These are phyloP conservation scores for Colletotrichum brevisporum DNA, from an alignment of 2,329 filamentous ascomycete genomes.

Conservation along the genomic window DNA sequence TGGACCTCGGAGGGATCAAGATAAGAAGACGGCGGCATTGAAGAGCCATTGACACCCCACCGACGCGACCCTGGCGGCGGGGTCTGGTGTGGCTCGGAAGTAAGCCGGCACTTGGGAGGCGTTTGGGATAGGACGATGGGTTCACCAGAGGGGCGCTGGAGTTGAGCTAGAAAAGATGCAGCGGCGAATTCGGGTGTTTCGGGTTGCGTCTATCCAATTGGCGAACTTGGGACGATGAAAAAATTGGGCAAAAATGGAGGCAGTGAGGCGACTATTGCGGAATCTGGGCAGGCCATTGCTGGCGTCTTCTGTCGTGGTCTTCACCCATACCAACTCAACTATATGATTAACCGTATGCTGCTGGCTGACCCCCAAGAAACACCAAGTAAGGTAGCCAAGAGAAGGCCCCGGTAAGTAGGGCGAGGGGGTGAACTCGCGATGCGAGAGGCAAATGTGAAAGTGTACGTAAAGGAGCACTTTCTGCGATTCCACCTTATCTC, in stretches of 20 bases:
- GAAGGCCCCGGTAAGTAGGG: slow-evolving; percentile 10
- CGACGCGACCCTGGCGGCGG: slow-evolving; percentile 29
- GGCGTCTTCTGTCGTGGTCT: background rate
- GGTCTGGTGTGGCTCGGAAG: slow-evolving; percentile 36
- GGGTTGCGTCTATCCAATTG: slow-evolving; percentile 26
- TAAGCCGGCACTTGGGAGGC: slow-evolving; percentile 30
- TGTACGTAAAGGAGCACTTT: slow-evolving; percentile 15
- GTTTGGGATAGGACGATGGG: slow-evolving; percentile 26
- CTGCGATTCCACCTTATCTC: slow-evolving; percentile 28
- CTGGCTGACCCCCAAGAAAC: background rate
- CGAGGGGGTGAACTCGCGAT: slow-evolving; percentile 24
- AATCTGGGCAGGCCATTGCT: background rate
- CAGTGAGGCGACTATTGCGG: slow-evolving; percentile 20
- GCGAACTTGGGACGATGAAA: slow-evolving; percentile 5
- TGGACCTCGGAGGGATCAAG: slow-evolving; percentile 23
- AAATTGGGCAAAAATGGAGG: slow-evolving; percentile 18
- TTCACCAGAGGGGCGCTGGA: slow-evolving; percentile 24
- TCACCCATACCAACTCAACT: background rate
- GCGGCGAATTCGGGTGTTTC: slow-evolving; percentile 34
- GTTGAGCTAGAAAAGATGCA: slow-evolving; percentile 31
- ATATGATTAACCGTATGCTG: too few relatives aligned
- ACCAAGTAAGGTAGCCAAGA: slow-evolving; percentile 1
- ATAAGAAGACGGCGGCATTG: slow-evolving; percentile 32
- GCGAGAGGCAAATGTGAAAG: slow-evolving; percentile 5
- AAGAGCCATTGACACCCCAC: slow-evolving; percentile 31